phyloP scores from a whole-genome alignment of 1,284 basidiomycete genomes.

The Laetiporus sulphureus region DNA sequence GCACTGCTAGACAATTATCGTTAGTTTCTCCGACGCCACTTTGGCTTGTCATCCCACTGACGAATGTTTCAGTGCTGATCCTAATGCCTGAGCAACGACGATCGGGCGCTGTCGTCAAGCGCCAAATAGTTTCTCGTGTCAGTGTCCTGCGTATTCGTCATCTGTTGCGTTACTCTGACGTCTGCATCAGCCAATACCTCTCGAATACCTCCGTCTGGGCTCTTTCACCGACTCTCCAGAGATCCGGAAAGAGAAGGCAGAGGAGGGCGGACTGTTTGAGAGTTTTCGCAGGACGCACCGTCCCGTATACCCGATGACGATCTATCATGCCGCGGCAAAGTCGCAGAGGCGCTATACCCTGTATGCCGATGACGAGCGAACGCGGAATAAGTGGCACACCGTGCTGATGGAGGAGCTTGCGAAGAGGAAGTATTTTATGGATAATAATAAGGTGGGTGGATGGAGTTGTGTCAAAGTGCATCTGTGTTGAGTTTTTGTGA shows the following conservation, averaged over 20 bases:
- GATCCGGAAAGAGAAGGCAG: constrained; percentile 50
- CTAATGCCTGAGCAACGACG: constrained; percentile 53
- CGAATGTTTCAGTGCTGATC: constrained; percentile 31
- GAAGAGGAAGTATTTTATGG: constrained; percentile 53
- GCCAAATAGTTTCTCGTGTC: constrained; percentile 60
- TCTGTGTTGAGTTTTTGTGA: not conserved
- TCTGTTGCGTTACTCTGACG: not conserved
- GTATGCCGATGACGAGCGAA: constrained; percentile 50
- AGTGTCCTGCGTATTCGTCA: constrained; percentile 14
- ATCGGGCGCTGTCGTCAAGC: constrained; percentile 38
- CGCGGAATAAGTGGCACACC: constrained; percentile 57
- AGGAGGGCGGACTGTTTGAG: constrained; percentile 53
- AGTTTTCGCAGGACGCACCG: constrained; percentile 43
- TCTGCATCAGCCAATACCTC: constrained; percentile 58
- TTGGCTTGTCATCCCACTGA: not conserved
- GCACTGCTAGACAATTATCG: constrained; percentile 74
- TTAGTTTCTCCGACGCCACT: constrained; percentile 30
- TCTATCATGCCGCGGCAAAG: constrained; percentile 61
- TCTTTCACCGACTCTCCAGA: constrained; percentile 53
- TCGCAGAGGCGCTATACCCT: constrained; percentile 59
- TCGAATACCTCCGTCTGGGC: constrained; percentile 68
- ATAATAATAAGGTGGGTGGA: constrained; percentile 58
- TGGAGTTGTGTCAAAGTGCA: not conserved
- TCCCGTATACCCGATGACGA: constrained; percentile 63
- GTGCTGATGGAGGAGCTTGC: constrained; percentile 53